Conservation (phyloP, 2,329 filamentous ascomycete genomes). For the Bipolaris victoriae region DNA sequence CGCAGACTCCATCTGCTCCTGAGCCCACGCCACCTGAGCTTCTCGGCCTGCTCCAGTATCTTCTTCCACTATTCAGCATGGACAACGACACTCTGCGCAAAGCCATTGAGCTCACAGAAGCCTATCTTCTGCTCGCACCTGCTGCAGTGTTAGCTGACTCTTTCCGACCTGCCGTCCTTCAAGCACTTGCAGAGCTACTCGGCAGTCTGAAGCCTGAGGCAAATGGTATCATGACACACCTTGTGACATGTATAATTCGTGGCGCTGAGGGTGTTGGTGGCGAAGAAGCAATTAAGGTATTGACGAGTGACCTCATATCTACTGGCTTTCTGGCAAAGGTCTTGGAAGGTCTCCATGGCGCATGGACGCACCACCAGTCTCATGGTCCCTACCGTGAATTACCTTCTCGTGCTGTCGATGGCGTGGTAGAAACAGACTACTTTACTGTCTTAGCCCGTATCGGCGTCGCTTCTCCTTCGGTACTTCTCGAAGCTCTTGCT, state of each 20-base stretch:
- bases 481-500: slow-evolving; percentile 66
- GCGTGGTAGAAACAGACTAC: slow-evolving; percentile 82
- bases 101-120: slow-evolving; percentile 57
- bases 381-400: slow-evolving; percentile 73
- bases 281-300: slow-evolving; percentile 59
- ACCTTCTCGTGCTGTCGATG: slow-evolving; percentile 71
- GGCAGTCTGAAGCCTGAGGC: slow-evolving; percentile 57
- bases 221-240: slow-evolving; percentile 54
- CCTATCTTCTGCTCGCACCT: slow-evolving; percentile 57
- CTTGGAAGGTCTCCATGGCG: slow-evolving; percentile 51
- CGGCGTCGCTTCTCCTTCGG: slow-evolving; percentile 71
- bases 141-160: slow-evolving; percentile 53
- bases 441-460: slow-evolving; percentile 82
- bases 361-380: slow-evolving; percentile 69
- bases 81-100: slow-evolving; percentile 57
- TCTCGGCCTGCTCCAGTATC: slow-evolving; percentile 51
- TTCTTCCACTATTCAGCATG: slow-evolving; percentile 57
- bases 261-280: slow-evolving; percentile 57
- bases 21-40: slow-evolving; percentile 51
- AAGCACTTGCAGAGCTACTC: slow-evolving; percentile 51
- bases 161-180: slow-evolving; percentile 50
- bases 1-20: slow-evolving; percentile 59
- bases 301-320: slow-evolving; percentile 62
- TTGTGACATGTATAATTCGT: slow-evolving; percentile 58
- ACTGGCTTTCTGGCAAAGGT: slow-evolving; percentile 64